A percentile compares a stretch with the other conserved stretches of the same genome.
These are phyloP conservation scores for Fragosphaeria purpurea DNA, from an alignment of 2,329 filamentous ascomycete genomes.

Conservation along the genomic window DNA sequence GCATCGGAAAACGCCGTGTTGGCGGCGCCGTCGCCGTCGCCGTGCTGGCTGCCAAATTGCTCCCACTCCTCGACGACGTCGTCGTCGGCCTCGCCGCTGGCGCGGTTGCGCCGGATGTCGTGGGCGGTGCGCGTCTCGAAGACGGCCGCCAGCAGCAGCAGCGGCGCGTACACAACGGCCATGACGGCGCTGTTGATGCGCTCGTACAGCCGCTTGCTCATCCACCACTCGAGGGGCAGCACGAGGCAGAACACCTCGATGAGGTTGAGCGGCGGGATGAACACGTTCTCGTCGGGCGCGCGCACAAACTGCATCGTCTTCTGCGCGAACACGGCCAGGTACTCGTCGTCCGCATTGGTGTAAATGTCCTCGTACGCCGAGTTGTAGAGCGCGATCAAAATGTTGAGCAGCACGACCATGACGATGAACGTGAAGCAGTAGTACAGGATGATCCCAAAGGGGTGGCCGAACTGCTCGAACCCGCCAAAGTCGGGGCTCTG, in stretches of 20 bases:
- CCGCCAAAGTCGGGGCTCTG: conserved; percentile 80
- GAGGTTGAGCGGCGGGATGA: conserved; percentile 90
- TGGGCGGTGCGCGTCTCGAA: conserved; percentile 58
- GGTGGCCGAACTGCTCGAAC: conserved; percentile 84
- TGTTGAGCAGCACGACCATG: conserved; percentile 77
- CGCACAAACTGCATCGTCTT: conserved; percentile 97
- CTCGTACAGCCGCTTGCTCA: conserved; percentile 64
- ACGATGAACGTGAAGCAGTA: conserved; percentile 97
- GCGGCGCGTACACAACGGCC: conserved; percentile 65
- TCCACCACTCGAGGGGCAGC: conserved; percentile 90
- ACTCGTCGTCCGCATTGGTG: conserved; percentile 88
- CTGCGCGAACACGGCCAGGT: conserved; percentile 81
- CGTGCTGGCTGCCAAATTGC: conserved; percentile 58
- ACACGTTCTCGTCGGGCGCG: conserved; percentile 95
- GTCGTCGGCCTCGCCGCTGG: conserved; percentile 77
- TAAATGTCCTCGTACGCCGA: conserved; percentile 93
- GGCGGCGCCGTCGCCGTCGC: conserved; percentile 52
- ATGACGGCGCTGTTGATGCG: conserved; percentile 70
- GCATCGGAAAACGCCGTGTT: conserved; percentile 48
- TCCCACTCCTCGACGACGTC: conserved; percentile 91
- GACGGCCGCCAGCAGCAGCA: conserved; percentile 68
- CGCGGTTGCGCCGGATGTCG: conserved; percentile 62
- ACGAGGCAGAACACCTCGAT: conserved; percentile 75
- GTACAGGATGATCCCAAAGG: conserved; percentile 90
- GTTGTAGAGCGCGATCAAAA: conserved; percentile 95